These are phyloP conservation scores for Rhodotorula sp. DNA, from an alignment of 1,284 basidiomycete genomes.

Conservation along the genomic window DNA sequence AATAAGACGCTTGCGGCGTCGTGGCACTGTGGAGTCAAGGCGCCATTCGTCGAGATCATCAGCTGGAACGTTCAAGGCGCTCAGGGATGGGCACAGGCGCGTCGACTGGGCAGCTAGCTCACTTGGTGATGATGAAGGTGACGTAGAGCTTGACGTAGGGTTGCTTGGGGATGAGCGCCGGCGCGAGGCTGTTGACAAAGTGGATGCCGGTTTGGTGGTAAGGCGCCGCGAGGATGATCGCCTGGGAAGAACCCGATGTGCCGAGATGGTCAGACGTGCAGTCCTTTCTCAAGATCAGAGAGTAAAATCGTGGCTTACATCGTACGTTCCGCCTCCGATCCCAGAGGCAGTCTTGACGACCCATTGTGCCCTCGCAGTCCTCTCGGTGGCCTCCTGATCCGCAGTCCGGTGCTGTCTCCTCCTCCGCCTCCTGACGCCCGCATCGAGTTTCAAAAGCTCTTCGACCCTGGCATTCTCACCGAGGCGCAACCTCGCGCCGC, in stretches of 20 bases:
- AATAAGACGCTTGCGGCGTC: slow-evolving; percentile 66
- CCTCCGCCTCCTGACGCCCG: background rate
- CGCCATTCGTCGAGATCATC: no score
- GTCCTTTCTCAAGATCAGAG: background rate
- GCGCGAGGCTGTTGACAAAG: slow-evolving; percentile 32
- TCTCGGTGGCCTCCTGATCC: background rate
- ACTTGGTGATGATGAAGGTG: slow-evolving; percentile 77
- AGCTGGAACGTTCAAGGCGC: no score
- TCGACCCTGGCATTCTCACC: slow-evolving; percentile 56
- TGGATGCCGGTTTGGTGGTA: slow-evolving; percentile 61
- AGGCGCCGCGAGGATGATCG: slow-evolving; percentile 73
- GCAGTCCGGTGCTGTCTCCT: no score
- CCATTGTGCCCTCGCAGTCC: slow-evolving; percentile 39
- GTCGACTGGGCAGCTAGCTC: background rate
- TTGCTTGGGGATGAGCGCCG: slow-evolving; percentile 61
- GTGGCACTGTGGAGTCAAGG: slow-evolving; percentile 48
- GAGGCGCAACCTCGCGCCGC: slow-evolving; percentile 53
- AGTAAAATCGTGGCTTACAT: slow-evolving; percentile 14
- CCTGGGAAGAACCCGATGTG: slow-evolving; percentile 39
- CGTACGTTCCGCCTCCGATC: slow-evolving; percentile 28
- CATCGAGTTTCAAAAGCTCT: slow-evolving; percentile 50
- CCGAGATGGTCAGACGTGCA: background rate
- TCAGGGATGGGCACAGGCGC: no score
- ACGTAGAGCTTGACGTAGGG: slow-evolving; percentile 83
- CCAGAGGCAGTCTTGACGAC: slow-evolving; percentile 29